Conservation (phyloP, 164 flowering plant genomes). For the grape (Vitis vinifera) region DNA sequence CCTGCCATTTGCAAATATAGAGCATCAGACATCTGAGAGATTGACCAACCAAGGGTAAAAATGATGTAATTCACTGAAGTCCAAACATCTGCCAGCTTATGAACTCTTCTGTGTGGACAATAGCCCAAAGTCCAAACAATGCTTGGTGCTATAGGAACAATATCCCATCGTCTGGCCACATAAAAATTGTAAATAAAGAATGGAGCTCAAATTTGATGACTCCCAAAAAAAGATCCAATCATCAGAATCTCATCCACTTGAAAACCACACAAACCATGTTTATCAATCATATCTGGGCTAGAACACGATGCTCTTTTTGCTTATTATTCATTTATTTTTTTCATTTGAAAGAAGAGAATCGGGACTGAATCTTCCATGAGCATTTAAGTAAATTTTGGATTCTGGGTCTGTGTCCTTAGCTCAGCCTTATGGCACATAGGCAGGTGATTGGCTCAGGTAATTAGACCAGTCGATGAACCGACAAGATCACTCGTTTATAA, state of each 20-base stretch:
- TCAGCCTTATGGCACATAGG: too few relatives aligned
- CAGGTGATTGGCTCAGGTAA: too few relatives aligned
- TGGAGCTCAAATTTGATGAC: neutral
- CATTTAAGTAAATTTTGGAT: too few relatives aligned
- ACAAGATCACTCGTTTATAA: too few relatives aligned
- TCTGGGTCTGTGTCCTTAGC: too few relatives aligned
- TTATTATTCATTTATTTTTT: too few relatives aligned
- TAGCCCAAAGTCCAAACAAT: neutral
- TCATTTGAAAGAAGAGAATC: too few relatives aligned
- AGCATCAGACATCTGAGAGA: neutral
- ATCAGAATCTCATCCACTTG: neutral
- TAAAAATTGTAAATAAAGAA: neutral
- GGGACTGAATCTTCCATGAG: too few relatives aligned
- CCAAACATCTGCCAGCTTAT: neutral
- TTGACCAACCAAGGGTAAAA: neutral
- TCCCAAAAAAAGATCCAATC: neutral
- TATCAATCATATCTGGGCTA: neutral
- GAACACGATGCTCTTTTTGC: neutral
- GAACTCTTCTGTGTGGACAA: neutral
- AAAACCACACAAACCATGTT: neutral
- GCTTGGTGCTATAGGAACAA: neutral
- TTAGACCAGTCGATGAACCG: too few relatives aligned
- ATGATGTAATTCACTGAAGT: neutral
- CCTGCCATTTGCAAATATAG: slow-evolving; percentile 43
- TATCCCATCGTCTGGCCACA: neutral